phyloP scores from a whole-genome alignment of 805 yeast genomes.

The Starmerella bombicola region DNA sequence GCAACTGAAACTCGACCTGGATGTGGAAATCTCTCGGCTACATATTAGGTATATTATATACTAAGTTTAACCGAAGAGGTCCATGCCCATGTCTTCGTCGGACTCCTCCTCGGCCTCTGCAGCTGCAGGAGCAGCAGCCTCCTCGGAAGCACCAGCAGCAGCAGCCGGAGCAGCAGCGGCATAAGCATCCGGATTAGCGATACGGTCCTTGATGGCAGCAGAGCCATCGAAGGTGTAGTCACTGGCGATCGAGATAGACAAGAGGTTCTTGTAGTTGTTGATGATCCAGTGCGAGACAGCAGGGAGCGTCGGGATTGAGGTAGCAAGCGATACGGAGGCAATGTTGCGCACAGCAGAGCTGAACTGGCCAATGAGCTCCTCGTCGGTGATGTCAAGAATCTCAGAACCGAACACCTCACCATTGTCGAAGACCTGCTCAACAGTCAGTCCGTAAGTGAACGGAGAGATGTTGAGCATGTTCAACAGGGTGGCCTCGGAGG shows the following conservation, averaged over 20 bases:
- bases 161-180: constrained; percentile 99
- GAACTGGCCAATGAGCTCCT: constrained; percentile 85
- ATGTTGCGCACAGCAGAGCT: constrained; percentile 84
- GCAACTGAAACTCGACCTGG: too few species aligned
- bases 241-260: constrained; percentile 95
- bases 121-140: constrained; percentile 58
- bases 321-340: constrained; percentile 93
- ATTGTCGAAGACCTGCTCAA: constrained; percentile 94
- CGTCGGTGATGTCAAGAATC: constrained; percentile 97
- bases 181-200: constrained; percentile 99
- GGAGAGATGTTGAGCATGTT: constrained; percentile 99
- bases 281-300: constrained; percentile 97
- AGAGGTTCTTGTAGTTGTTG: constrained; percentile 98
- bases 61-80: constrained; percentile 81
- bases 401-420: constrained; percentile 97
- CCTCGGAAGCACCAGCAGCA: constrained; percentile 49
- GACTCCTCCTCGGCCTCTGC: constrained; percentile 62
- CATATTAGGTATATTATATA: too few species aligned
- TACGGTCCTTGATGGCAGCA: constrained; percentile 97
- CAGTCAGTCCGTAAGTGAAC: constrained; percentile 95
- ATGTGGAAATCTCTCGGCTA: too few species aligned
- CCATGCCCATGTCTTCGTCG: constrained; percentile 57
- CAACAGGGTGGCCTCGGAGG: constrained; percentile 95
- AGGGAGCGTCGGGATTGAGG: constrained; percentile 98
- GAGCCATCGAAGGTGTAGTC: constrained; percentile 99